Evolutionary conservation across 2,329 filamentous ascomycete genomes (phyloP).

Genomic region (Verruconis gallopava): DNA sequence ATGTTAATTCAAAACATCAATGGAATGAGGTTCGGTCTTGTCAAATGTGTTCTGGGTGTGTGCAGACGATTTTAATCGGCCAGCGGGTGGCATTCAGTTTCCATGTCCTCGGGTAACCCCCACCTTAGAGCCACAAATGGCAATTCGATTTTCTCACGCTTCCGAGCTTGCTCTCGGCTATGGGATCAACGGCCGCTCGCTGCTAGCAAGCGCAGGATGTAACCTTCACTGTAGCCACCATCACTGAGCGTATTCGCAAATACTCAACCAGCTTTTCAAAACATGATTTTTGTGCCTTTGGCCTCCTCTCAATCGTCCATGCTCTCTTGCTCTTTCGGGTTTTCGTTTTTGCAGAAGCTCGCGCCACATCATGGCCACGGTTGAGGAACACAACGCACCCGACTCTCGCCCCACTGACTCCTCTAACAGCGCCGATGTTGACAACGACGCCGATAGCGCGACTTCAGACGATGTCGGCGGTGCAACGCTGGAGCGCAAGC

Average conservation of each 20-base stretch:
- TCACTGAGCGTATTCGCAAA: neutral
- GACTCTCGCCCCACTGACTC: neutral
- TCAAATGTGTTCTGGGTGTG: too few species aligned
- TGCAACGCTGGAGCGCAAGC: slow-evolving; percentile 4
- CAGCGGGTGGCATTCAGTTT: neutral
- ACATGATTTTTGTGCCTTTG: neutral
- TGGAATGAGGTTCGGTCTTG: too few species aligned
- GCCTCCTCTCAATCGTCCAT: too few species aligned
- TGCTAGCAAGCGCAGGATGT: neutral
- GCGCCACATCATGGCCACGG: neutral
- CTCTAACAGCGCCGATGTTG: neutral
- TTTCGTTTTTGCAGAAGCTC: too few species aligned
- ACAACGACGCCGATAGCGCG: neutral
- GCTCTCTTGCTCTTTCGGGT: too few species aligned
- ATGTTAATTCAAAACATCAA: too few species aligned
- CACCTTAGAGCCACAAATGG: neutral
- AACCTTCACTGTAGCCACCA: neutral
- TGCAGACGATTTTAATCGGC: neutral
- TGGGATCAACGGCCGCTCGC: neutral
- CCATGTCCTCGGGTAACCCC: neutral
- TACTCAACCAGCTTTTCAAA: neutral
- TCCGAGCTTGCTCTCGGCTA: neutral
- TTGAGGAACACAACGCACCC: neutral
- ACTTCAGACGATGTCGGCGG: slow-evolving; percentile 1
- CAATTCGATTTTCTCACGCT: neutral